Evolutionary conservation across 1,139 yeast species (phyloP), one percentile per base, ranked within the genome.

Genomic region (Saccharomyces hybrid): DNA sequence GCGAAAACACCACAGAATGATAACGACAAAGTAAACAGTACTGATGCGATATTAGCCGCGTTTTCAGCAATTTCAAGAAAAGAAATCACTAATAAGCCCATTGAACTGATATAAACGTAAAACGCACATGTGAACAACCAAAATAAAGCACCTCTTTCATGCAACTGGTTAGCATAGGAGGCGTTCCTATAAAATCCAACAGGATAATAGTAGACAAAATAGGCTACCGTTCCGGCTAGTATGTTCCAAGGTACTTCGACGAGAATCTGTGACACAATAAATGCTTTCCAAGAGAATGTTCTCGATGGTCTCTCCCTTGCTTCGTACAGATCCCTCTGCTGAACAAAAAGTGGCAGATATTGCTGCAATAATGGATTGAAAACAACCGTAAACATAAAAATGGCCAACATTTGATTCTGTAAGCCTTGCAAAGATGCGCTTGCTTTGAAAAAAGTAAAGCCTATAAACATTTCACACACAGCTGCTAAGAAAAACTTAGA

Each of bases 1-100:
- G 81, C 86, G 68, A 87, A 72, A 46, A 85, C 93, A 78, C 95
- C 95, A 72, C 90, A 83, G 80, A 87, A 86, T 56, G 80, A 78
- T 70, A 86, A 74, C 58, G 83, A 77, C 76, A 85, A 69, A 20
- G 88, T 79, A 71, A 84, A 85, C 63, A 84, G 66, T 69, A 85
- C 67, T 30, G 80, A 75, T 3, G 84, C 80, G 56, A 83, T 63
- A 64, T 84, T 84, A 57, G 87, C 88, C 50, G 90, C 93, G 55
- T 85, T 81, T 50, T 82, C 86, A 16, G 81, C 83, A 50, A 80
- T 66, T 52, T 83, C 85, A 59, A 82, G 78, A 65, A 67, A 78
- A 38, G 70, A 73, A 70, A 61, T 56, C 48, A 79, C 73, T 67
- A 82, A 69, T 57, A 84, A 87, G 44, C 86, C 90, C 71, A 84